Conservation (phyloP, 2,329 filamentous ascomycete species). For the Cryphonectria carpinicola region DNA sequence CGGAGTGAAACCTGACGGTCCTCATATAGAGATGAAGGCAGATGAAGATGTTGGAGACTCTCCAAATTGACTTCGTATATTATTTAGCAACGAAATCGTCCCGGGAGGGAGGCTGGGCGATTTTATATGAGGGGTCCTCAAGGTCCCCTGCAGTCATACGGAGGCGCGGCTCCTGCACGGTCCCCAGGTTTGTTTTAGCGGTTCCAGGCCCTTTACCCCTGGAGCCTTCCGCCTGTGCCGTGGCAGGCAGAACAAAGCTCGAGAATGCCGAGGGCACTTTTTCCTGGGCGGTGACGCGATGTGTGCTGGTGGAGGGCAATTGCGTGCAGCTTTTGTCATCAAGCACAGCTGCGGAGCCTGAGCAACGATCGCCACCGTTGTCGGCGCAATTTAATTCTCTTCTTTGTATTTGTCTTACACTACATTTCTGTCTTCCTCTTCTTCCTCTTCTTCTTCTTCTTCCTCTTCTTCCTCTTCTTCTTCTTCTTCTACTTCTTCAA, state of each 20-base stretch:
- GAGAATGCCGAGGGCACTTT: slow-evolving; percentile 8
- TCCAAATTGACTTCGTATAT: neutral
- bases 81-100: neutral
- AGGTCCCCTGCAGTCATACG: slow-evolving; percentile 15
- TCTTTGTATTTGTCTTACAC: neutral
- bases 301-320: slow-evolving; percentile 3
- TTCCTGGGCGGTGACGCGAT: slow-evolving; percentile 8
- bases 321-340: slow-evolving; percentile 20
- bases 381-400: slow-evolving; percentile 5
- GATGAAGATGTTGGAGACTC: neutral
- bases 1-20: neutral
- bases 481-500: neutral
- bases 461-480: neutral
- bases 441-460: neutral
- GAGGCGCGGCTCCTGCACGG: slow-evolving; percentile 5
- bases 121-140: neutral
- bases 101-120: neutral
- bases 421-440: neutral
- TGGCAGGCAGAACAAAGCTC: neutral
- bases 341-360: slow-evolving; percentile 10
- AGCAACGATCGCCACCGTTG: slow-evolving; percentile 22
- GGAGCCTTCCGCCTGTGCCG: neutral
- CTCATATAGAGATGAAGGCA: neutral
- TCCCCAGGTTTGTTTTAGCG: neutral
- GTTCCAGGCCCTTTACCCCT: slow-evolving; percentile 1